These are phyloP conservation scores for Neocallimastix lanati DNA, from an alignment of 192 early-diverging fungal genomes.

Conservation along the genomic window DNA sequence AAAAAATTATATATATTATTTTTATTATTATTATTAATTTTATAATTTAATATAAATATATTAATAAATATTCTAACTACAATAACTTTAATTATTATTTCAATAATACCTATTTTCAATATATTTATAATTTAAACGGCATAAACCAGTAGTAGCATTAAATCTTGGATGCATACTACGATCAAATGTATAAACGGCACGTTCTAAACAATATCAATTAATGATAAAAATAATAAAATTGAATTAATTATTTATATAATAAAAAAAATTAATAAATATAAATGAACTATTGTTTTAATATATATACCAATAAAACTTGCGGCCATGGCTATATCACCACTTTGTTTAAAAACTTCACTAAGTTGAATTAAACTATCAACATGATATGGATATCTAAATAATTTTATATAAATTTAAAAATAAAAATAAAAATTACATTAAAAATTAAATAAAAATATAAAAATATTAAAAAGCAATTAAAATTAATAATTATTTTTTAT, in stretches of 20 bases:
- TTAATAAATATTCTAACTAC: too few species aligned
- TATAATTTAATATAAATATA: too few species aligned
- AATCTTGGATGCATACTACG: constrained; percentile 59
- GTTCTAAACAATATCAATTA: too few species aligned
- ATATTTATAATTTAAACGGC: constrained; percentile 46
- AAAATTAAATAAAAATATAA: too few species aligned
- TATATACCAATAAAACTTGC: constrained; percentile 57
- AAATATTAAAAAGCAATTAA: too few species aligned
- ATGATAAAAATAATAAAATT: not conserved
- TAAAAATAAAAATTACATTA: too few species aligned
- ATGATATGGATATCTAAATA: constrained; percentile 69
- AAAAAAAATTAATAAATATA: not conserved
- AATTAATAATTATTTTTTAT: too few species aligned
- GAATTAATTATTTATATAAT: not conserved
- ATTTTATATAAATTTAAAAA: too few species aligned
- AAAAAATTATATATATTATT: too few species aligned
- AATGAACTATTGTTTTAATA: too few species aligned
- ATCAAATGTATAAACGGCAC: constrained; percentile 80
- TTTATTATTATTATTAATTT: too few species aligned
- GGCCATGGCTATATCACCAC: constrained; percentile 59
- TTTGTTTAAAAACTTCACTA: constrained; percentile 70
- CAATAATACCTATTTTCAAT: constrained; percentile 50
- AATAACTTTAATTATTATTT: too few species aligned
- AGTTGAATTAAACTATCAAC: constrained; percentile 68
- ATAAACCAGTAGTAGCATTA: constrained; percentile 37